Evolutionary conservation across 495 filamentous ascomycete genomes (phyloP), one percentile per base, ranked within the genome.

Genomic region (Neurospora hispaniola): DNA sequence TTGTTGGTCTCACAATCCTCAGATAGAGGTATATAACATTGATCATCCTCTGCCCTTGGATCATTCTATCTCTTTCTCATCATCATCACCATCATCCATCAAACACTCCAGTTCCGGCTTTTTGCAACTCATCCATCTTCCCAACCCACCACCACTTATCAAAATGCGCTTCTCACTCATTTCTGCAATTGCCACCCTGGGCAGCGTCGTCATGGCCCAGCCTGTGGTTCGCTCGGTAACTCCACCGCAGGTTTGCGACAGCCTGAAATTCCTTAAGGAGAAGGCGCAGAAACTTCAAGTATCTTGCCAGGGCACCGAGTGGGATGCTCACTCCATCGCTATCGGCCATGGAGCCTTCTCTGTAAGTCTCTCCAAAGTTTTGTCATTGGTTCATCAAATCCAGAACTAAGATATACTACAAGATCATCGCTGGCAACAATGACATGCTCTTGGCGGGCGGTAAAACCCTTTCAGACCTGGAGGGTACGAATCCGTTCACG

Each of bases 141-240:
- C 14, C 11, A 6, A 59, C 4, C 23, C 48, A 27, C 48, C 20
- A 27, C 20, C 48, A 14, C 48, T 27, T 4, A 1, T 59, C 23
- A 31, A 59, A 27, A 80, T 80, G 78, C 76, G 73, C 70, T 75
- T 78, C 70, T 76, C 74, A 44, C 38, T 78, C 39, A 48, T 77
- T 39, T 39, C 73, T 39, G 27, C 71, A 14, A 10, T 74, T 2
- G 69, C 69, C 16, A 69, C 71, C 72, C 68, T 80, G 39, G 43
- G 69, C 38, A 23, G 70, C 54, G 66, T 43, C 16, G 16, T 73
- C 70, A 16, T 48, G 31, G 75, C 75, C 40, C 71, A 73, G 23
- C 35, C 20, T 27, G 48, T 31, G 48, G 4, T 10, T 54, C 46
- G 20, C 46, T 11, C 11, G 14, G 0, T 74, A 10, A 66, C 69